phyloP scores from a whole-genome alignment of 2,329 filamentous ascomycete genomes.

The Sclerotinia glacialis region DNA sequence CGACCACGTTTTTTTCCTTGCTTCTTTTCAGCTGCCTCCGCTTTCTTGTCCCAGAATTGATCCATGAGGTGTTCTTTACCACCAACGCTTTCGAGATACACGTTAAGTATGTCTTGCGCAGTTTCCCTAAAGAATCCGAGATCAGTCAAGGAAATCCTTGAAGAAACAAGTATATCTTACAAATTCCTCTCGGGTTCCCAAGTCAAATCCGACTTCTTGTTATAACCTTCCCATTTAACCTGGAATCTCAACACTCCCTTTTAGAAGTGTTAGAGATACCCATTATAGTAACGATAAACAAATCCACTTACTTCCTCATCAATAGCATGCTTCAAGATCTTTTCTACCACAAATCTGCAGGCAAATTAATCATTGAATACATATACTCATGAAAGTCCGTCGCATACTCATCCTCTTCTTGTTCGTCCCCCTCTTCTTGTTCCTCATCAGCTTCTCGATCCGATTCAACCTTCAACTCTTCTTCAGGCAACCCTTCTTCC shows the following conservation, averaged over 20 bases:
- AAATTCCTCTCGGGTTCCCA: constrained; percentile 79
- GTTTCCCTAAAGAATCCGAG: constrained; percentile 47
- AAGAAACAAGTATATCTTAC: constrained; percentile 41
- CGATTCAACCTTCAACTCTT: constrained; percentile 32
- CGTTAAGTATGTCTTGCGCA: constrained; percentile 58
- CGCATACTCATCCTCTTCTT: constrained; percentile 45
- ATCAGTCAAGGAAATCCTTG: constrained; percentile 22
- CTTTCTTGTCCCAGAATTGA: constrained; percentile 42
- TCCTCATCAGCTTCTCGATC: constrained; percentile 41
- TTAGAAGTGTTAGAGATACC: constrained; percentile 18
- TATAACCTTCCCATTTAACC: constrained; percentile 80
- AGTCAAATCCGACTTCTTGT: constrained; percentile 66
- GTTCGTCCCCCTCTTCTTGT: constrained; percentile 42
- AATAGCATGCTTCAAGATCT: constrained; percentile 65
- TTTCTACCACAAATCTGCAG: constrained; percentile 68
- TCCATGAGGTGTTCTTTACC: constrained; percentile 57
- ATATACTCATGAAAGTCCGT: constrained; percentile 23
- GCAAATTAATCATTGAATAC: constrained; percentile 30
- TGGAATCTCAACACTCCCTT: constrained; percentile 56
- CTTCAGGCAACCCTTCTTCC: constrained; percentile 28
- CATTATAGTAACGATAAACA: neutral
- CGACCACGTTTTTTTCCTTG: constrained; percentile 60
- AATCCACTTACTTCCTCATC: constrained; percentile 49
- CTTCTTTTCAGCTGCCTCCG: constrained; percentile 43
- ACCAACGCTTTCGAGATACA: constrained; percentile 62